phyloP scores from a whole-genome alignment of 2,329 filamentous ascomycete species.

The Xenosphaeropsis pyriputrescens region DNA sequence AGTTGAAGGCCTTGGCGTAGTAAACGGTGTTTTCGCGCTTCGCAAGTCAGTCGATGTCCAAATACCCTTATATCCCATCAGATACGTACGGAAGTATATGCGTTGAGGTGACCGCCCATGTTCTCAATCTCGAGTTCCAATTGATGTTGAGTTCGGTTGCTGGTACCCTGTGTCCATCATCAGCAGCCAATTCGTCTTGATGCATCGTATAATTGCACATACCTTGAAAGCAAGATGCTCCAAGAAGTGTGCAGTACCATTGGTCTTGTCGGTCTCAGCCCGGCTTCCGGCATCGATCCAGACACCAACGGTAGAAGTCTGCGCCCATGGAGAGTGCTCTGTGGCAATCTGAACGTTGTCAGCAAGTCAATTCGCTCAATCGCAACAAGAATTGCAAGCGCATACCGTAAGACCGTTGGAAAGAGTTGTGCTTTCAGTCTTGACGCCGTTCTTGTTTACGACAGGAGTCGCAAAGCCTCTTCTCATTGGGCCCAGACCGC shows the following conservation, averaged over 20 bases:
- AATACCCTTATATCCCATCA: conserved; percentile 2
- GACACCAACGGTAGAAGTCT: conserved; percentile 95
- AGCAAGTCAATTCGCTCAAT: conserved; percentile 24
- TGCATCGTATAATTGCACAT: conserved; percentile 15
- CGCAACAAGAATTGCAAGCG: conserved; percentile 4
- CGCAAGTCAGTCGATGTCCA: conserved; percentile 3
- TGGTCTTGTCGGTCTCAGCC: conserved; percentile 95
- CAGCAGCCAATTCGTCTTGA: conserved; percentile 6
- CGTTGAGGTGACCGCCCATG: conserved; percentile 98
- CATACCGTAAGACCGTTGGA: conserved; percentile 91
- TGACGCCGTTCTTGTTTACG: conserved; percentile 43
- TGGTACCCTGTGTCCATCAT: conserved; percentile 53
- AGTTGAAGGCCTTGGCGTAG: conserved; percentile 98
- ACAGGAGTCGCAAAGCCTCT: conserved; percentile 87
- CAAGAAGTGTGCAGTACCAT: conserved; percentile 98
- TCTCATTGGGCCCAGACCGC: conserved; percentile 61
- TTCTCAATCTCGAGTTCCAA: conserved; percentile 99
- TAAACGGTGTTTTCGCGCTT: conserved; percentile 99
- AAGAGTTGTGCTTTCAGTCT: conserved; percentile 91
- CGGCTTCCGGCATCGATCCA: conserved; percentile 99
- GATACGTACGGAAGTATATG: conserved; percentile 85
- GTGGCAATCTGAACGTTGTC: conserved; percentile 65
- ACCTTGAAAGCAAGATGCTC: conserved; percentile 99
- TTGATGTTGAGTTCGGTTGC: conserved; percentile 90
- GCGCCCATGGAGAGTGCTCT: conserved; percentile 94